Conservation (phyloP, 2,329 filamentous ascomycete species). For the Cordyceps javanica region DNA sequence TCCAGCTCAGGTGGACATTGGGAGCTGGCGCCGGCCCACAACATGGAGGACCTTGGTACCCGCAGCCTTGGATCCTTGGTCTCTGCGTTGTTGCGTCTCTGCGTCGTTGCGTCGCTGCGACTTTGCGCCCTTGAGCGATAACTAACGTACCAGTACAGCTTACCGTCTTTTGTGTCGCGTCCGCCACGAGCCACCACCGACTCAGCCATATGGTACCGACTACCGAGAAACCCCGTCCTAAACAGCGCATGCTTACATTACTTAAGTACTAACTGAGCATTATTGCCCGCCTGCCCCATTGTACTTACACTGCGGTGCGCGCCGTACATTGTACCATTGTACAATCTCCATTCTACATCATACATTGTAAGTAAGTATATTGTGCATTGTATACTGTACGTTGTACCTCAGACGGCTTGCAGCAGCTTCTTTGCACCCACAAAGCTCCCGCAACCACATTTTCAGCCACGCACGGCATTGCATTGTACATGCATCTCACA, state of each 20-base stretch:
- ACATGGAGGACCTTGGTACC: slow-evolving; percentile 5
- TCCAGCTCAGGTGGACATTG: neutral
- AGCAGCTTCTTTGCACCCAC: neutral
- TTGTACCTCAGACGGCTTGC: neutral
- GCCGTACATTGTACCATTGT: too few relatives aligned
- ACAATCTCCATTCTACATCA: too few relatives aligned
- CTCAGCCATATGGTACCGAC: neutral
- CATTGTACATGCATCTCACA: slow-evolving; percentile 11
- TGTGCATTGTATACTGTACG: neutral
- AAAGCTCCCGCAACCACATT: slow-evolving; percentile 4
- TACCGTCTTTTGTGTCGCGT: slow-evolving; percentile 10
- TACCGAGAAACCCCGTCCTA: neutral
- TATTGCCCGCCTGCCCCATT: neutral
- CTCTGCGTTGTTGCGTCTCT: neutral
- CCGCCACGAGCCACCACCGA: slow-evolving; percentile 1
- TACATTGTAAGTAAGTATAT: neutral
- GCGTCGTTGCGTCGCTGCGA: neutral
- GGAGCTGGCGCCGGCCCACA: slow-evolving; percentile 5
- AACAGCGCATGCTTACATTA: neutral
- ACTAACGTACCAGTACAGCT: neutral
- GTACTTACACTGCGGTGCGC: too few relatives aligned
- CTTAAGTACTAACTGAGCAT: neutral
- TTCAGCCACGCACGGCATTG: slow-evolving; percentile 11
- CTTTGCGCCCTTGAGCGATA: neutral
- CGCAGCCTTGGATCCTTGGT: slow-evolving; percentile 9